A percentile compares a stretch with the other conserved stretches of the same genome.
Conservation (phyloP, 1,139 yeast genomes). For the Groenewaldozyma sp. region DNA sequence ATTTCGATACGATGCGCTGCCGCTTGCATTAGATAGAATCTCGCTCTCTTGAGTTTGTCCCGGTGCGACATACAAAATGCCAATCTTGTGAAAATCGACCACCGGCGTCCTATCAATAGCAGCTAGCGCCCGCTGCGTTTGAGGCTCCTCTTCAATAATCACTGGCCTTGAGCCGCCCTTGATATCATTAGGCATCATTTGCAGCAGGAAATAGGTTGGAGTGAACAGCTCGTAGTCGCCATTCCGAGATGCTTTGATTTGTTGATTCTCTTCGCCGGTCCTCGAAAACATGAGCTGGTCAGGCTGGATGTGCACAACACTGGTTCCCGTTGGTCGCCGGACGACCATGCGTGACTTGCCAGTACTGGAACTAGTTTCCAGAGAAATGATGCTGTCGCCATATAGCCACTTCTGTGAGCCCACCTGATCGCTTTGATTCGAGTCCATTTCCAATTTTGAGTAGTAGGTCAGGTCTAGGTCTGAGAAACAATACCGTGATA, state of each 20-base stretch:
- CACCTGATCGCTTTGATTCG: constrained; percentile 10
- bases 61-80: constrained; percentile 63
- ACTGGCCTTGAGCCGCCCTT: constrained; percentile 29
- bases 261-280: constrained; percentile 8
- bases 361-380: constrained; percentile 43
- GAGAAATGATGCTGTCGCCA: constrained; percentile 50
- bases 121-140: constrained; percentile 48
- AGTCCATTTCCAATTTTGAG: constrained; percentile 9
- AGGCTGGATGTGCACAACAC: constrained; percentile 39
- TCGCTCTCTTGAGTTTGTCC: constrained; percentile 57
- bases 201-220: constrained; percentile 38
- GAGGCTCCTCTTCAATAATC: constrained; percentile 39
- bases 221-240: constrained; percentile 25
- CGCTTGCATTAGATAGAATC: constrained; percentile 54
- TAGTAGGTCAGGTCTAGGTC: constrained; percentile 49
- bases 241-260: not conserved
- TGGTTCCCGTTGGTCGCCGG: constrained; percentile 61
- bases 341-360: constrained; percentile 49
- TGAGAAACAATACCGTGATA: constrained; percentile 57
- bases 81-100: constrained; percentile 71
- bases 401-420: constrained; percentile 45
- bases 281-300: constrained; percentile 36
- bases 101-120: constrained; percentile 71
- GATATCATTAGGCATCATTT: constrained; percentile 30
- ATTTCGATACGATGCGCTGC: constrained; percentile 52